Evolutionary conservation across 257 asterid genomes (phyloP), one percentile per base, ranked within the genome.

Genomic region (Solanum appendiculatum): DNA sequence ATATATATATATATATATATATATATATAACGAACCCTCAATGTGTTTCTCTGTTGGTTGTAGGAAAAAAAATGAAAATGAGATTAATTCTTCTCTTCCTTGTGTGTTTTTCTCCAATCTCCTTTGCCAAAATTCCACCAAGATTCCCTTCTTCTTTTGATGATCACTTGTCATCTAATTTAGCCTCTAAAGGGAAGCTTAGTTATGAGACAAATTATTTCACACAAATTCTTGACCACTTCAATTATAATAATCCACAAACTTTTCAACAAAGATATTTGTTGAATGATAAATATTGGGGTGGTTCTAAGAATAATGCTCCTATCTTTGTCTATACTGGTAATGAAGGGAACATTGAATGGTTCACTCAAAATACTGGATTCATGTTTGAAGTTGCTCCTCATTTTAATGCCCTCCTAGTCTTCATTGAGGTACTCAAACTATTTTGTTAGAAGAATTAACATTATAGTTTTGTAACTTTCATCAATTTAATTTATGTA

Each of bases 271-370:
- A 96, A 21, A 90, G 99, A 80, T 96, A 94, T 82, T 86, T 96
- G 83, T 89, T 96, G 88, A 94, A 94, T 44, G 85, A 88, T 86
- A 90, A 73, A 7, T 37, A 92, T 87, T 96, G 98, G 99, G 98
- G 97, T 72, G 98, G 99, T 64, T 88, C 94, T 20, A 68, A 86
- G 2, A 82, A 31, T 39, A 94, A 89, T 58, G 92, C 95, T 14
- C 99, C 99, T 0, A 95, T 96, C 93, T 96, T 96, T 86, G 96
- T 96, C 56, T 95, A 95, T 91, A 96, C 98, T 2, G 99, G 99
- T 7, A 95, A 95, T 82, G 99, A 96, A 92, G 99, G 98, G 29
- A 92, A 94, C 77, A 91, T 95, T 84, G 99, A 96, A 86, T 96
- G 98, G 99, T 96, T 95, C 48, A 90, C 98, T 27, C 98, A 95